phyloP scores from a whole-genome alignment of 306 rosid genomes.

The cucumber (Cucumis sativus) region DNA sequence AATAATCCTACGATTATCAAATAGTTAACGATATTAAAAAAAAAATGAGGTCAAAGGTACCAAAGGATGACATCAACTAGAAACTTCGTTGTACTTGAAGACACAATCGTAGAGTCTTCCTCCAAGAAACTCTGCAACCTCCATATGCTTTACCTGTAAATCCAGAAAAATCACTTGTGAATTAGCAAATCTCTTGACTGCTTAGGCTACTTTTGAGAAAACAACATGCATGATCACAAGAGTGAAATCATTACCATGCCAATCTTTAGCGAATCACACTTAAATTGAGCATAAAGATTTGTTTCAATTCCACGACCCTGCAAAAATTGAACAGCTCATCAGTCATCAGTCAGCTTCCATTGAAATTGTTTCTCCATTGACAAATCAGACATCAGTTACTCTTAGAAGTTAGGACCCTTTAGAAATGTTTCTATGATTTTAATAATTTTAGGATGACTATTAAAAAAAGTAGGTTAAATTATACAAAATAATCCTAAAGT shows the following conservation, averaged over 20 bases:
- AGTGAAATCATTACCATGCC: constrained; percentile 57
- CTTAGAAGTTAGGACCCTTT: background rate
- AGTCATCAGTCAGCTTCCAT: background rate
- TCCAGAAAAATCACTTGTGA: background rate
- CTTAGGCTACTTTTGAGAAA: background rate
- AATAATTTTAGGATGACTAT: background rate
- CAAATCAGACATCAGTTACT: background rate
- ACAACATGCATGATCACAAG: background rate
- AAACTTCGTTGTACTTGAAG: constrained; percentile 71
- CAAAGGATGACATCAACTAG: constrained; percentile 19
- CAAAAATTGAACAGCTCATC: background rate
- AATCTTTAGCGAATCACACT: constrained; percentile 86
- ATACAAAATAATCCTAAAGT: background rate
- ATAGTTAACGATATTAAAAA: background rate
- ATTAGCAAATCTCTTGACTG: background rate
- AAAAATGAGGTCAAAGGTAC: constrained; percentile 11
- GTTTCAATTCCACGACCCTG: constrained; percentile 98
- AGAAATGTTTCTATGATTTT: background rate
- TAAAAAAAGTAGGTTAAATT: background rate
- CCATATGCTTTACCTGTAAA: constrained; percentile 79
- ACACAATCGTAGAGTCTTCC: constrained; percentile 91
- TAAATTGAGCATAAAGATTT: constrained; percentile 84
- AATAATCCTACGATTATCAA: background rate
- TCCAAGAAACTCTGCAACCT: constrained; percentile 90
- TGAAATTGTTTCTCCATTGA: too few relatives aligned